Evolutionary conservation across 352 stramenopile species (phyloP).

Genomic region (Phytophthora sojae): DNA sequence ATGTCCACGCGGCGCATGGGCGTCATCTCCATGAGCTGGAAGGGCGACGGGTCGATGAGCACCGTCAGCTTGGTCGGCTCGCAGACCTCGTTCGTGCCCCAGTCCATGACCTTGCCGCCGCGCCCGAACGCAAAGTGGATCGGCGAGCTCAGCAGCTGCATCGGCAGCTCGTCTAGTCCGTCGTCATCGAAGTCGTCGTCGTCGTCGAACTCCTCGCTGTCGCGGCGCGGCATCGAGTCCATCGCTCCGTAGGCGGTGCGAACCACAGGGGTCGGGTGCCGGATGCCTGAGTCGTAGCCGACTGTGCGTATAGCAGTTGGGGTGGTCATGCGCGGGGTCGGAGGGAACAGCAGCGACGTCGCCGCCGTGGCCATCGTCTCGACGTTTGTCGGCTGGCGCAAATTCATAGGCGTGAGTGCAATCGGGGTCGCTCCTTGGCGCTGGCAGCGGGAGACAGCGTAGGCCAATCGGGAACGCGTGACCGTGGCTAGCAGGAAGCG

Average conservation of each 20-base stretch:
- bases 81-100: constrained; percentile 74
- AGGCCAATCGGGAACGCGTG: constrained; percentile 57
- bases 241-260: constrained; percentile 31
- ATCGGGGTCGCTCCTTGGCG: constrained; percentile 23
- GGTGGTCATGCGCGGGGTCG: constrained; percentile 26
- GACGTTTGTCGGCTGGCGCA: constrained; percentile 15
- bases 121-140: constrained; percentile 78
- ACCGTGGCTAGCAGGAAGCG: constrained; percentile 76
- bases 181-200: constrained; percentile 7
- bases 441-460: constrained; percentile 69
- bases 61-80: constrained; percentile 73
- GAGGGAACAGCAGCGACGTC: constrained; percentile 43
- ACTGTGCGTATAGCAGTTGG: constrained; percentile 20
- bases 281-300: constrained; percentile 14
- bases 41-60: constrained; percentile 78
- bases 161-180: constrained; percentile 21
- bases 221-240: constrained; percentile 19
- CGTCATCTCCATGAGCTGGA: constrained; percentile 88
- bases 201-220: constrained; percentile 18
- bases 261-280: constrained; percentile 21
- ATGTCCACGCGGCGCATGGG: constrained; percentile 85
- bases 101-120: constrained; percentile 81
- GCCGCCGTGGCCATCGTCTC: constrained; percentile 17
- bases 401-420: constrained; percentile 19
- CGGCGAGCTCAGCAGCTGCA: constrained; percentile 52